Evolutionary conservation across 306 rosid genomes (phyloP).

Genomic region (Glycine tomentella): DNA sequence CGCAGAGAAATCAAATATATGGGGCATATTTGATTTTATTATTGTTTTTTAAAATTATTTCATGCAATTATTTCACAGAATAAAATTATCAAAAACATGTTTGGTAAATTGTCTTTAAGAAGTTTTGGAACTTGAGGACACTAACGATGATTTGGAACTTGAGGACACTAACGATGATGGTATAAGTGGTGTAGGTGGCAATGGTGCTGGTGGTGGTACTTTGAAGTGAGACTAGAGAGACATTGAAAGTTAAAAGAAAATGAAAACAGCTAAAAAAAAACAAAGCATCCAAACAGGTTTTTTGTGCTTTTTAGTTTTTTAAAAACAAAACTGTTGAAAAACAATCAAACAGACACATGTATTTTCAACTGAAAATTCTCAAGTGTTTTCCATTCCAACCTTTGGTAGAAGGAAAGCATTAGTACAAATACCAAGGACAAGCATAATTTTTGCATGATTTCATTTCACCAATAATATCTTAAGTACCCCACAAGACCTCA

Average conservation of each 20-base stretch:
- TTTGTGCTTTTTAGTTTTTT: neutral
- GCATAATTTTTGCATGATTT: conserved; percentile 20
- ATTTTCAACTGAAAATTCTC: conserved; percentile 13
- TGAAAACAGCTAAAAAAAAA: neutral
- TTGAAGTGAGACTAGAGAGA: neutral
- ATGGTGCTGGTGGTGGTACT: too few species aligned
- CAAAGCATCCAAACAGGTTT: too few species aligned
- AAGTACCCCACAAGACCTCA: too few species aligned
- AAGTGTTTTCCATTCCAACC: too few species aligned
- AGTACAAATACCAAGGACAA: neutral
- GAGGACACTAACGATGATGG: neutral
- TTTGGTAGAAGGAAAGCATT: neutral
- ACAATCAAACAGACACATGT: neutral
- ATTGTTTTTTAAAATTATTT: neutral
- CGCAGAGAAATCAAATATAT: neutral
- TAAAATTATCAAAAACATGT: neutral
- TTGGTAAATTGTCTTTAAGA: neutral
- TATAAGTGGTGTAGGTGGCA: too few species aligned
- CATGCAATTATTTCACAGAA: neutral
- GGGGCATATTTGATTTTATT: neutral
- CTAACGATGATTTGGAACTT: too few species aligned
- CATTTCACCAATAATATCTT: neutral
- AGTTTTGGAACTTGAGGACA: neutral
- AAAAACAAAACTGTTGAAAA: neutral
- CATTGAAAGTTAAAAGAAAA: neutral